Conservation (phyloP, 306 rosid species). For the Cucurbita argyrosperma region DNA sequence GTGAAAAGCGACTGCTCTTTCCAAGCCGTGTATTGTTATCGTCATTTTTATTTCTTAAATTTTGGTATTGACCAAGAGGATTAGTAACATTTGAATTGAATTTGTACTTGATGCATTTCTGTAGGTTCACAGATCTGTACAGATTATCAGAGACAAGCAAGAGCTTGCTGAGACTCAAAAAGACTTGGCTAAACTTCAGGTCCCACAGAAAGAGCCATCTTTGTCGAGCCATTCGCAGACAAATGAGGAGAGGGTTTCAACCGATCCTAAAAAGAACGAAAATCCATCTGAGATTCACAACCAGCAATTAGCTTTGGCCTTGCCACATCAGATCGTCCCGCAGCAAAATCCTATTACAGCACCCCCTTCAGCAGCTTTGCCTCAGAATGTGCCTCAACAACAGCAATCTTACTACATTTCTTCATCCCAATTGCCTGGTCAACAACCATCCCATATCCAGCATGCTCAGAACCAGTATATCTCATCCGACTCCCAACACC, state of each 20-base stretch:
- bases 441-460: conserved; percentile 1
- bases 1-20: not conserved
- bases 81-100: not conserved
- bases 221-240: conserved; percentile 55
- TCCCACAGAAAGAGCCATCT: conserved; percentile 68
- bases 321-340: conserved; percentile 43
- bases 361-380: conserved; percentile 29
- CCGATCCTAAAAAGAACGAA: conserved; percentile 50
- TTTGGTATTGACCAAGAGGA: not conserved
- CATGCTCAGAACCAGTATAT: conserved; percentile 2
- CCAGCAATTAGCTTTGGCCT: conserved; percentile 86
- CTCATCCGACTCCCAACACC: not conserved
- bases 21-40: not conserved
- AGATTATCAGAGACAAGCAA: conserved; percentile 90
- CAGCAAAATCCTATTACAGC: conserved; percentile 28
- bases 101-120: not conserved
- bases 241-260: conserved; percentile 61
- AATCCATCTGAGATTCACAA: conserved; percentile 45
- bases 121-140: conserved; percentile 96
- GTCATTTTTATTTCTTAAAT: not conserved
- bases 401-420: conserved; percentile 6
- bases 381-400: conserved; percentile 38
- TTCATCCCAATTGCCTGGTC: conserved; percentile 3
- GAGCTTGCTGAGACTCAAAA: conserved; percentile 91
- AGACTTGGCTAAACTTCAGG: conserved; percentile 91